Percentiles rank a stretch among this genome's conserved stretches.
Conservation (phyloP, 805 yeast genomes). For the Yueomyces sp. region DNA sequence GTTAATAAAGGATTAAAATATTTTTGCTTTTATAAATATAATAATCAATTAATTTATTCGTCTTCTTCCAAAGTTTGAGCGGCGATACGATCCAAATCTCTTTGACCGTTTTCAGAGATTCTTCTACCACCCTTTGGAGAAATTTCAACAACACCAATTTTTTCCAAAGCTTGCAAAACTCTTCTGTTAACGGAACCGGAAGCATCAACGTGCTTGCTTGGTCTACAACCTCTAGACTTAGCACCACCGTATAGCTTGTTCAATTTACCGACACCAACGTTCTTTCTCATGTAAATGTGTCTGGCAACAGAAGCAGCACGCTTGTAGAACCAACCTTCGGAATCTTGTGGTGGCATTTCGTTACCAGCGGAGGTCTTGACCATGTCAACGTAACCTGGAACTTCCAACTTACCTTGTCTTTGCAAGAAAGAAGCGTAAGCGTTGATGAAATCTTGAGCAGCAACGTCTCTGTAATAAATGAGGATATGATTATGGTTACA, state of each 20-base stretch:
- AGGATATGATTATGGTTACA: no score
- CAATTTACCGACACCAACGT: slow-evolving; percentile 97
- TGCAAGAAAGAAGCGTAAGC: slow-evolving; percentile 99
- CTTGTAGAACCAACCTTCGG: slow-evolving; percentile 99
- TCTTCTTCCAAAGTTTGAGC: slow-evolving; percentile 94
- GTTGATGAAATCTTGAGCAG: slow-evolving; percentile 99
- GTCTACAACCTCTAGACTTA: slow-evolving; percentile 97
- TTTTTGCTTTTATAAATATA: neutral
- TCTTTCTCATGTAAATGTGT: slow-evolving; percentile 99
- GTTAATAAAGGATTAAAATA: neutral
- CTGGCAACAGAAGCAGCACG: slow-evolving; percentile 99
- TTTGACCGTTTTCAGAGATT: slow-evolving; percentile 98
- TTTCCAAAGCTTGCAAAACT: slow-evolving; percentile 95
- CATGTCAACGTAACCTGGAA: slow-evolving; percentile 99
- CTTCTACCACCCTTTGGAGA: slow-evolving; percentile 99
- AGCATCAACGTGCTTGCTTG: slow-evolving; percentile 97
- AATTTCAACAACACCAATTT: slow-evolving; percentile 92
- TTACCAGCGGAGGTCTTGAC: slow-evolving; percentile 99
- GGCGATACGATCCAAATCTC: slow-evolving; percentile 99
- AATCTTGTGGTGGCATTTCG: slow-evolving; percentile 99
- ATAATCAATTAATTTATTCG: slow-evolving; percentile 30
- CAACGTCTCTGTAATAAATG: slow-evolving; percentile 74
- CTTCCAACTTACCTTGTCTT: slow-evolving; percentile 99
- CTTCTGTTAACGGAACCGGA: slow-evolving; percentile 99
- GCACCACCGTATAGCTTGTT: slow-evolving; percentile 99